Conservation (phyloP, 306 rosid species). For the Psophocarpus tetragonolobus region DNA sequence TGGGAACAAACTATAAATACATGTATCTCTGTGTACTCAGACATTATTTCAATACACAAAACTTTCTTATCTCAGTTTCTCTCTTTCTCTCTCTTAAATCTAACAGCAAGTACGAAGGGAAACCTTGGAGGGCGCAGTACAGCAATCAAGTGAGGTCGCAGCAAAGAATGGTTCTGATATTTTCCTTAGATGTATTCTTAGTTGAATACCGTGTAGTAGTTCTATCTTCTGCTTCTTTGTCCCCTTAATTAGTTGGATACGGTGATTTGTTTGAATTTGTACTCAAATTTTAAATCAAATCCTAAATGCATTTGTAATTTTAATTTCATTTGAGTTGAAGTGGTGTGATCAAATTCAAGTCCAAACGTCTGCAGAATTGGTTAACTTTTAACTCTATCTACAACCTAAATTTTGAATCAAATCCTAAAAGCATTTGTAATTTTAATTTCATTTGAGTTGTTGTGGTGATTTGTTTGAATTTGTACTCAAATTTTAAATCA, state of each 20-base stretch:
- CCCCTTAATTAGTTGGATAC: too few relatives aligned
- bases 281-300: not conserved
- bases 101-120: too few relatives aligned
- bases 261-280: not conserved
- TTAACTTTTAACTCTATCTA: too few relatives aligned
- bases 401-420: not conserved
- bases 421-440: not conserved
- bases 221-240: not conserved
- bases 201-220: not conserved
- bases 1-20: too few relatives aligned
- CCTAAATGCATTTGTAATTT: not conserved
- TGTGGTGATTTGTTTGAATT: not conserved
- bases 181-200: not conserved
- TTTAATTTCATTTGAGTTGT: not conserved
- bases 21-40: too few relatives aligned
- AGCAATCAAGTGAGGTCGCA: too few relatives aligned
- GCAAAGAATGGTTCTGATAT: not conserved
- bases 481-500: not conserved
- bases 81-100: too few relatives aligned
- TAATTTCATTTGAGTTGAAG: not conserved
- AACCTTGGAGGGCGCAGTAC: too few relatives aligned
- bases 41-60: too few relatives aligned
- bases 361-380: too few relatives aligned
- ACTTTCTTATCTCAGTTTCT: too few relatives aligned
- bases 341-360: not conserved